Percentiles rank a stretch among this genome's conserved stretches.
Evolutionary conservation across 2,329 filamentous ascomycete species (phyloP).

Genomic region (Coniella vitis): DNA sequence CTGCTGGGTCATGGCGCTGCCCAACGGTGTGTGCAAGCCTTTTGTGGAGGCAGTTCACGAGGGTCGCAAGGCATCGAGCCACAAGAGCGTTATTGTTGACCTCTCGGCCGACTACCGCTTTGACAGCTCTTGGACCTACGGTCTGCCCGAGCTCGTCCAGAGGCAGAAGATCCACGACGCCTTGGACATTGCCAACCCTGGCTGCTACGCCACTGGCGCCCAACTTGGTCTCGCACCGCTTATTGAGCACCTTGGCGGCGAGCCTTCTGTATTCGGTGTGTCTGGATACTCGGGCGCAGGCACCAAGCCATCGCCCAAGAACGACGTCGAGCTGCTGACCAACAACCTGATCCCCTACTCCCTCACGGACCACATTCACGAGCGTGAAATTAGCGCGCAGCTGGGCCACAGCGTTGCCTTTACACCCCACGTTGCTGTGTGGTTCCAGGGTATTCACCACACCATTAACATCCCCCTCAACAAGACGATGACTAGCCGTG

Average conservation of each 20-base stretch:
- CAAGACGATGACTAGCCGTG: slow-evolving; percentile 79
- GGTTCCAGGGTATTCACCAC: slow-evolving; percentile 94
- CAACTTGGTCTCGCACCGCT: slow-evolving; percentile 85
- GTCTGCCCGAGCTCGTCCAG: slow-evolving; percentile 77
- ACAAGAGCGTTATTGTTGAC: slow-evolving; percentile 76
- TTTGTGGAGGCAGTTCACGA: slow-evolving; percentile 84
- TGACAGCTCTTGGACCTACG: slow-evolving; percentile 78
- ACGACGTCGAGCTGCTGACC: slow-evolving; percentile 74
- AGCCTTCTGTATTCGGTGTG: slow-evolving; percentile 82
- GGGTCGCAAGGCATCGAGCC: slow-evolving; percentile 44
- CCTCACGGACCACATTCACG: slow-evolving; percentile 89
- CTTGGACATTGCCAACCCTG: slow-evolving; percentile 82
- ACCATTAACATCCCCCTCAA: slow-evolving; percentile 86
- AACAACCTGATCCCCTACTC: slow-evolving; percentile 90
- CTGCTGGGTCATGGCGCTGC: slow-evolving; percentile 96
- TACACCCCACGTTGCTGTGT: slow-evolving; percentile 88
- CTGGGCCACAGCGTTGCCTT: slow-evolving; percentile 72
- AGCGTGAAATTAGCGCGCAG: slow-evolving; percentile 79
- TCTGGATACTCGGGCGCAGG: slow-evolving; percentile 93
- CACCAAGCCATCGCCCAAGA: slow-evolving; percentile 90
- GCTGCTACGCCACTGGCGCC: slow-evolving; percentile 90
- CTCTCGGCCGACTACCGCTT: slow-evolving; percentile 97
- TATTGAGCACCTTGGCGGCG: slow-evolving; percentile 65
- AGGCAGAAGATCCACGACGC: slow-evolving; percentile 70
- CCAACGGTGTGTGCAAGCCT: slow-evolving; percentile 90